A percentile compares a stretch with the other conserved stretches of the same genome.
These are phyloP conservation scores for Globisporangium yorkense DNA, from an alignment of 352 stramenopile species.

Conservation along the genomic window DNA sequence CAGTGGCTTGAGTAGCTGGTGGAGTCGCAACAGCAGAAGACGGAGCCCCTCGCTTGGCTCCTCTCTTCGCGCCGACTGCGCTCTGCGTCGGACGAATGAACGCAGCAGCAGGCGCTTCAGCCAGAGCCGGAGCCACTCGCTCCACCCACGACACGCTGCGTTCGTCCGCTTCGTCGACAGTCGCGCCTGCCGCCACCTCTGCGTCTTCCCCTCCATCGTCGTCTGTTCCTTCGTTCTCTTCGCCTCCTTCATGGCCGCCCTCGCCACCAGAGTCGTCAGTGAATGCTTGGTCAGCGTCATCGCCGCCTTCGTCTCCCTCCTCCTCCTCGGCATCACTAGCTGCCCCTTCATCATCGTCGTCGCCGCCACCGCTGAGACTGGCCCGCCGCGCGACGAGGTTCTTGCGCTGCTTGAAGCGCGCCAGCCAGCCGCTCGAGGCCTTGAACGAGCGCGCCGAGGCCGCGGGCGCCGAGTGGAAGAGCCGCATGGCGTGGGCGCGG, in stretches of 20 bases:
- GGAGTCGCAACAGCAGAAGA: background rate
- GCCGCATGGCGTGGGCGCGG: constrained; percentile 8
- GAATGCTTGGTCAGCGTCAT: background rate
- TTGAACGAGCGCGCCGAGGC: constrained; percentile 8
- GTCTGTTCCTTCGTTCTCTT: background rate
- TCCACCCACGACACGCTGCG: background rate
- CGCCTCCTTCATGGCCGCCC: too few species aligned
- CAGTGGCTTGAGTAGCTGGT: background rate
- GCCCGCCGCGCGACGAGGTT: constrained; percentile 6
- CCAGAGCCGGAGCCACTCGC: background rate
- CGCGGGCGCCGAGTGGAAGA: constrained; percentile 10
- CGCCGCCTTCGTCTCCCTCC: background rate
- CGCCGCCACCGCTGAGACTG: background rate
- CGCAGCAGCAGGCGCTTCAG: too few species aligned
- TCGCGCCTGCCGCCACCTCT: background rate
- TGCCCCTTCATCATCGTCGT: background rate
- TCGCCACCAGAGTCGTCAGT: background rate
- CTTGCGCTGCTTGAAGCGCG: constrained; percentile 17
- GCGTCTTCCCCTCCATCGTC: background rate
- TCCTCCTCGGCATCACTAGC: background rate
- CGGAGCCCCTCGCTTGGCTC: too few species aligned
- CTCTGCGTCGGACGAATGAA: too few species aligned
- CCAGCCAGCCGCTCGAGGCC: constrained; percentile 17
- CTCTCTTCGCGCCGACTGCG: too few species aligned
- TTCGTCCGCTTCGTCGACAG: background rate